Conservation (phyloP, 192 early-diverging fungal genomes). For the Backusella australiensis region DNA sequence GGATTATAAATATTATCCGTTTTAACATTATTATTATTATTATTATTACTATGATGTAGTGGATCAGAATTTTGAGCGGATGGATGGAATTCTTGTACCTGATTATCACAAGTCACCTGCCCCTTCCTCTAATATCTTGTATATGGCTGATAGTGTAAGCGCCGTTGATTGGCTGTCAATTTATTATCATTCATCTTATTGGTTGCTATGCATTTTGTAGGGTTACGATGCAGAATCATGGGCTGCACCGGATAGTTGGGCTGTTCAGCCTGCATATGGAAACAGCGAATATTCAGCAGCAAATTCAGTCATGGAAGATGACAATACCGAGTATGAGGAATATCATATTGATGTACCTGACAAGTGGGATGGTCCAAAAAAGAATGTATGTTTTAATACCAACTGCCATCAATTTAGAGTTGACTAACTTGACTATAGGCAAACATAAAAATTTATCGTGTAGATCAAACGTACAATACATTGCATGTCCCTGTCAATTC, state of each 20-base stretch:
- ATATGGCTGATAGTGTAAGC: conserved; percentile 13
- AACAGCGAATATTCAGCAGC: neutral
- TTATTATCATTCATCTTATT: neutral
- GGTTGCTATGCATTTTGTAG: neutral
- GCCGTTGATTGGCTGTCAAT: neutral
- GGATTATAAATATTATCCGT: neutral
- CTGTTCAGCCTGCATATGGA: conserved; percentile 47
- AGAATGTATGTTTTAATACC: conserved; percentile 30
- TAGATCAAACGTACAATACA: conserved; percentile 78
- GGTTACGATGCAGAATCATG: conserved; percentile 32
- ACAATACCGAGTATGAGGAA: conserved; percentile 33
- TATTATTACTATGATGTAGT: conserved; percentile 24
- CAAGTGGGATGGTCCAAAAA: conserved; percentile 17
- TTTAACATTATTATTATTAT: neutral
- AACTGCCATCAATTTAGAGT: neutral
- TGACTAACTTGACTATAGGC: conserved; percentile 38
- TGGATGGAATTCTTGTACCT: conserved; percentile 48
- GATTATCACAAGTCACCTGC: conserved; percentile 22
- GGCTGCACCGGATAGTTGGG: conserved; percentile 73
- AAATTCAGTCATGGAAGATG: conserved; percentile 34
- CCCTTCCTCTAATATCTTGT: neutral
- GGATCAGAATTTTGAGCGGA: conserved; percentile 40
- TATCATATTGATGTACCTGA: conserved; percentile 22
- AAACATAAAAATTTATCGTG: conserved; percentile 72
- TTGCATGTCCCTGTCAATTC: conserved; percentile 67